Base-by-base conservation (phyloP, 208 protist genomes). In the Wallacemonas sp. region DNA sequence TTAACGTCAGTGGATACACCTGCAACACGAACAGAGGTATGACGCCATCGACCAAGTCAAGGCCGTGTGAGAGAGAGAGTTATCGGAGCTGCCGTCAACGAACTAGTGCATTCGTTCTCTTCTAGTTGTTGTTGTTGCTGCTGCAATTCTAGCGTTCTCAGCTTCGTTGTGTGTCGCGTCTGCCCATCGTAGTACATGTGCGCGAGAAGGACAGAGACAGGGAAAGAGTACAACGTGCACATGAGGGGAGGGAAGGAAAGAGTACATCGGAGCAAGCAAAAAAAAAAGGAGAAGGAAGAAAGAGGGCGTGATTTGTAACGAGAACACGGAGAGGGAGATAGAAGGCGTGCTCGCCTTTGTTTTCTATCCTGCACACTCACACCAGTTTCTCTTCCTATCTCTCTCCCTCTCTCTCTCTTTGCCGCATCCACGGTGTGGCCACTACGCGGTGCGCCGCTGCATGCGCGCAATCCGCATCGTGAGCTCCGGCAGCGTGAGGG, bases 401-500 rank as follows among this genome's bases (percentile, higher is more conserved):
- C 8, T 55, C 21, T 55, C 33, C n/a, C 26, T 55, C 21, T 55
- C 33, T 55, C 22, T 30, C 10, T 36, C 26, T 55, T 55, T 30
- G 15, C 1, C 48, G 5, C 48, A 46, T 46, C 22, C 41, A 8
- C 15, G n/a, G n/a, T n/a, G n/a, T n/a, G n/a, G n/a, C n/a, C n/a
- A n/a, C n/a, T n/a, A n/a, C n/a, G n/a, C n/a, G n/a, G 24, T 37
- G 2, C 68, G 60, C 24, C 58, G 48, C 60, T 94, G 88, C 64
- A 90, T 81, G 19, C 30, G 39, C 12, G 88, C 66, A 63, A 94
- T 53, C 2, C 72, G 73, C 32, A 53, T 41, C 13, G 72, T 71
- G 34, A 94, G 60, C 54, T 88, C 78, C n/a, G 77, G 74, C 13
- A 88, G 64, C n/a, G 71, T 76, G 39, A 89, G 55, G 2, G 48